Percentiles rank a stretch among this genome's conserved stretches.
Evolutionary conservation across 2,329 filamentous ascomycete species (phyloP).

Genomic region (Diaporthe caulivora): DNA sequence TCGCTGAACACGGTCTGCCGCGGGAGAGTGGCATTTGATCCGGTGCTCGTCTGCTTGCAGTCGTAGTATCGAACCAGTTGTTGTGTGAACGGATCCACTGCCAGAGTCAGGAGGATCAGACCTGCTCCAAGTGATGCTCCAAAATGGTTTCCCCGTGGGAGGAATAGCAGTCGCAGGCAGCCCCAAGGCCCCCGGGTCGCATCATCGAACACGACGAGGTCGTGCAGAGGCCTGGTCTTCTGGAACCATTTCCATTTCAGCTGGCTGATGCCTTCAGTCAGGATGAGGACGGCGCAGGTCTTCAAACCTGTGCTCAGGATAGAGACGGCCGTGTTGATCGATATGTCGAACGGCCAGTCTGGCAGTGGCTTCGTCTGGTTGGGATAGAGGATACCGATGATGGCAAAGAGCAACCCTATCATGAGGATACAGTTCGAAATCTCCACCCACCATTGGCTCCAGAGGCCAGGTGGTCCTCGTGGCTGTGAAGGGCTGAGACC

Average conservation of each 20-base stretch:
- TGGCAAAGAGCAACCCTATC: background rate
- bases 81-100: conserved; percentile 10
- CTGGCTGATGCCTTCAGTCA: conserved; percentile 11
- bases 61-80: conserved; percentile 14
- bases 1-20: background rate
- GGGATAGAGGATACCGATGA: conserved; percentile 9
- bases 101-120: conserved; percentile 6
- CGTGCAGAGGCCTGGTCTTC: conserved; percentile 5
- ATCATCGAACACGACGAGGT: conserved; percentile 10
- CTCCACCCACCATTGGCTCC: conserved; percentile 18
- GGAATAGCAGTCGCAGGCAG: conserved; percentile 13
- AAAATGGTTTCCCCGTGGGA: background rate
- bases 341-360: conserved; percentile 18
- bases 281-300: conserved; percentile 4
- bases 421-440: conserved; percentile 16
- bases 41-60: background rate
- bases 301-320: conserved; percentile 12
- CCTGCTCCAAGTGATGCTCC: conserved; percentile 1
- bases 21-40: background rate
- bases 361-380: conserved; percentile 22
- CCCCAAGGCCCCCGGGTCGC: conserved; percentile 7
- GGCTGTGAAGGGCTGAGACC: background rate
- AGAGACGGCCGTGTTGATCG: conserved; percentile 15
- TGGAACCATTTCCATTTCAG: conserved; percentile 14
- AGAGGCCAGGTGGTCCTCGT: background rate